Percentiles rank a stretch among this genome's conserved stretches.
These are phyloP conservation scores for Durio zibethinus DNA, from an alignment of 345 rosid genomes.

Conservation along the genomic window DNA sequence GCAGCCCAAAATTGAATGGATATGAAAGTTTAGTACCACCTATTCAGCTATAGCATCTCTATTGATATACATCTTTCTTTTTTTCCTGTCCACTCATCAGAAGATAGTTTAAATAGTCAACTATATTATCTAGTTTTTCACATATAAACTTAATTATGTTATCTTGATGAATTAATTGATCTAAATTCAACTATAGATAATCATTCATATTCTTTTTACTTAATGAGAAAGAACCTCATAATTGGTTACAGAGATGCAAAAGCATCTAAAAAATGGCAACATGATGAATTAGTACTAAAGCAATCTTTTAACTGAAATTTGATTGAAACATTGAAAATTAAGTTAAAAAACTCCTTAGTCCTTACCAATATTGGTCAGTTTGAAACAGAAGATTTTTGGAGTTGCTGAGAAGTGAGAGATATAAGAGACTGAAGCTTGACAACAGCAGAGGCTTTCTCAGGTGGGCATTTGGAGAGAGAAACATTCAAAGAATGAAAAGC, in stretches of 20 bases:
- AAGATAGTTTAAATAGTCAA: background rate
- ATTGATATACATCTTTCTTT: background rate
- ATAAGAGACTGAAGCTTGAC: conserved; percentile 58
- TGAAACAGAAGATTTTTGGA: conserved; percentile 16
- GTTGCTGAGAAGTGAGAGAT: conserved; percentile 32
- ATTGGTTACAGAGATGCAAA: background rate
- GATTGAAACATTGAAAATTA: background rate
- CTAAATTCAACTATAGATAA: background rate
- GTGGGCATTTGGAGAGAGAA: conserved; percentile 42
- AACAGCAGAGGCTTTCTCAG: conserved; percentile 44
- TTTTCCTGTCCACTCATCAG: background rate
- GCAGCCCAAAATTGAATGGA: background rate
- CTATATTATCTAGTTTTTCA: background rate
- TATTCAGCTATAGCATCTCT: background rate
- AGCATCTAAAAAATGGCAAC: background rate
- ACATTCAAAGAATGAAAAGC: conserved; percentile 55
- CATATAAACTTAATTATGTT: background rate
- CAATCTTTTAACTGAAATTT: background rate
- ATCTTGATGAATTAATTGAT: background rate
- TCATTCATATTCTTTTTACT: background rate
- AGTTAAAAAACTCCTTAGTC: background rate
- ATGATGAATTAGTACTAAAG: background rate
- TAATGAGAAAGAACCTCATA: background rate
- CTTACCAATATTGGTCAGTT: conserved; percentile 7
- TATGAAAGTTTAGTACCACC: background rate